Conservation (phyloP, 2,329 filamentous ascomycete species). For the Capronia americana region DNA sequence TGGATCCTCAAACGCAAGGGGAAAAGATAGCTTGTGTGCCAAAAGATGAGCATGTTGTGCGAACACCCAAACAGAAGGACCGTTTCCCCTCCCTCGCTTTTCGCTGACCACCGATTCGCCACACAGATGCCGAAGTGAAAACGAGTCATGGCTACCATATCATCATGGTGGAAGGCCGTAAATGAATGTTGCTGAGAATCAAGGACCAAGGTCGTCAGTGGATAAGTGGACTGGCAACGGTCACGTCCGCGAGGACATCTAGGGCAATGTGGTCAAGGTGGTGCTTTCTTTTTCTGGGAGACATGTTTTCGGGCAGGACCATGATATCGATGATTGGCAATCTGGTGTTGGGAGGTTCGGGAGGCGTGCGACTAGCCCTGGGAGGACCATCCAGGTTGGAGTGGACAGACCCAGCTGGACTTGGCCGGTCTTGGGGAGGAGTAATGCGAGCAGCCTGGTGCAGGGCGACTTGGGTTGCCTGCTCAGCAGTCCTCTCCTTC, state of each 20-base stretch:
- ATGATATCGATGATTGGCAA: constrained; percentile 27
- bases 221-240: constrained; percentile 36
- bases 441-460: constrained; percentile 27
- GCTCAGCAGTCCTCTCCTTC: constrained; percentile 25
- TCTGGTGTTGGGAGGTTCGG: constrained; percentile 21
- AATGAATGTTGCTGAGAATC: constrained; percentile 47
- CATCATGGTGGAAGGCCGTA: constrained; percentile 71
- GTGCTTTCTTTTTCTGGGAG: constrained; percentile 38
- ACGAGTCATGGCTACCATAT: constrained; percentile 72
- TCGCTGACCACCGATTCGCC: constrained; percentile 17
- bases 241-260: constrained; percentile 40
- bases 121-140: constrained; percentile 63
- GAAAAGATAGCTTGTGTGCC: neutral
- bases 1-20: constrained; percentile 3
- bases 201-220: constrained; percentile 26
- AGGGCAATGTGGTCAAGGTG: constrained; percentile 35
- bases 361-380: constrained; percentile 25
- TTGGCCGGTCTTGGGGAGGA: constrained; percentile 31
- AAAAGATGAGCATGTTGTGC: constrained; percentile 7
- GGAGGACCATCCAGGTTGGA: constrained; percentile 24
- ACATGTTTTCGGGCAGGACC: constrained; percentile 30
- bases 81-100: constrained; percentile 10
- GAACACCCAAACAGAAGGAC: constrained; percentile 19
- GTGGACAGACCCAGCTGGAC: constrained; percentile 29
- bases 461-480: constrained; percentile 18